Evolutionary conservation across 2,329 filamentous ascomycete genomes (phyloP), one percentile per base, ranked within the genome.

Genomic region (Zymoseptoria ardabiliae): DNA sequence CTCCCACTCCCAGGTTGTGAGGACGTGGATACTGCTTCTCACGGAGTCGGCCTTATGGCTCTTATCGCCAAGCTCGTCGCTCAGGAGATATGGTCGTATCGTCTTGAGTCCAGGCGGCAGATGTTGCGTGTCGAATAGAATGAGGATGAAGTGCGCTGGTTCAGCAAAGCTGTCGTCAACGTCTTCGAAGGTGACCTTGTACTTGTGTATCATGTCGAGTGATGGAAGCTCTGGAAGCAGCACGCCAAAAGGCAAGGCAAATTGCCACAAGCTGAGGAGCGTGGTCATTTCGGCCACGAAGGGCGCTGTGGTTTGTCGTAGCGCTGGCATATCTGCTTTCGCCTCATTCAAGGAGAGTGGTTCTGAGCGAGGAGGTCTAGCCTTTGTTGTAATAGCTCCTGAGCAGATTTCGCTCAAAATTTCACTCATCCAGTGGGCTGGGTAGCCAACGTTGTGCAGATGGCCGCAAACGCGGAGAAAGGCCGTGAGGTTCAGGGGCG

Each of bases 401-500:
- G 54, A 59, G 41, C 54, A 58, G 3, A 64, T 58, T 4, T 50
- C 55, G 13, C 30, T 30, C 4, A 59, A 35, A 3, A 64, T 45
- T 45, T 23, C 55, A 49, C 54, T 56, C 5, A 64, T 51, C 62
- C 60, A 63, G 48, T 63, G 60, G 13, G 53, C 52, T 22, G 54
- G 60, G 28, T 62, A 65, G 0, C 62, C 62, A 30, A 59, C 19
- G 50, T 56, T 54, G 49, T 63, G 49, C 3, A 65, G 51, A 52
- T 63, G 63, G 19, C 48, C 23, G 52, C 57, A 49, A 20, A 66
- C 49, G n/a, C 58, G 56, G 20, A 60, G 48, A 54, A 63, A 61
- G 13, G 49, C 21, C 11, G 59, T 63, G 28, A 66, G 48, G 49
- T 65, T 66, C 4, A 65, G 56, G 9, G 63, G 64, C 45, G 63